phyloP scores from a whole-genome alignment of 805 yeast genomes.

The Brettanomyces custersianus region DNA sequence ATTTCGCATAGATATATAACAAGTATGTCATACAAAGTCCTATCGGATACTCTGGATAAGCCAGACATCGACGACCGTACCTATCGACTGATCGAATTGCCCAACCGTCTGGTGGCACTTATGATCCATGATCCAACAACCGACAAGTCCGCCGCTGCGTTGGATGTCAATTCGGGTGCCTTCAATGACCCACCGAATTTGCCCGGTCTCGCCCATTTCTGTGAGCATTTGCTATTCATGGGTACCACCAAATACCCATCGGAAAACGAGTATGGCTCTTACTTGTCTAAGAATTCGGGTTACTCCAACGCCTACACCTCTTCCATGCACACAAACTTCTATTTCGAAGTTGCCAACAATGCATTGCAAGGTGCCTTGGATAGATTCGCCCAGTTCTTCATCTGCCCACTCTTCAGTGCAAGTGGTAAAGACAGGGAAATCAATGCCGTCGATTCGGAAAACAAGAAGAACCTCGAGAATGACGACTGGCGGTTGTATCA shows the following conservation, averaged over 20 bases:
- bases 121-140: slow-evolving; percentile 61
- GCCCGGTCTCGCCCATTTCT: slow-evolving; percentile 75
- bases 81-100: slow-evolving; percentile 55
- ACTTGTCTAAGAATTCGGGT: slow-evolving; percentile 77
- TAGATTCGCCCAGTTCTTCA: slow-evolving; percentile 88
- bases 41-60: slow-evolving; percentile 24
- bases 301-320: slow-evolving; percentile 89
- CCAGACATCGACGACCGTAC: slow-evolving; percentile 64
- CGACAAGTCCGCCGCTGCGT: slow-evolving; percentile 70
- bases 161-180: slow-evolving; percentile 73
- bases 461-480: slow-evolving; percentile 85
- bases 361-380: slow-evolving; percentile 82
- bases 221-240: slow-evolving; percentile 68
- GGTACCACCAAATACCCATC: slow-evolving; percentile 70
- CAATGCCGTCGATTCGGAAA: slow-evolving; percentile 91
- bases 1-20: too few relatives aligned
- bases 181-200: slow-evolving; percentile 55
- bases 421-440: slow-evolving; percentile 85
- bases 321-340: slow-evolving; percentile 81
- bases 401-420: slow-evolving; percentile 65
- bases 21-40: slow-evolving; percentile 8
- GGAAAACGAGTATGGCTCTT: slow-evolving; percentile 68
- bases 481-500: slow-evolving; percentile 88
- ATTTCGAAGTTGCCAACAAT: slow-evolving; percentile 72
- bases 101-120: slow-evolving; percentile 51